A percentile compares a stretch with the other conserved stretches of the same genome.
Conservation (phyloP, 1,284 basidiomycete genomes). For the Sanghuangporus sanghuang region DNA sequence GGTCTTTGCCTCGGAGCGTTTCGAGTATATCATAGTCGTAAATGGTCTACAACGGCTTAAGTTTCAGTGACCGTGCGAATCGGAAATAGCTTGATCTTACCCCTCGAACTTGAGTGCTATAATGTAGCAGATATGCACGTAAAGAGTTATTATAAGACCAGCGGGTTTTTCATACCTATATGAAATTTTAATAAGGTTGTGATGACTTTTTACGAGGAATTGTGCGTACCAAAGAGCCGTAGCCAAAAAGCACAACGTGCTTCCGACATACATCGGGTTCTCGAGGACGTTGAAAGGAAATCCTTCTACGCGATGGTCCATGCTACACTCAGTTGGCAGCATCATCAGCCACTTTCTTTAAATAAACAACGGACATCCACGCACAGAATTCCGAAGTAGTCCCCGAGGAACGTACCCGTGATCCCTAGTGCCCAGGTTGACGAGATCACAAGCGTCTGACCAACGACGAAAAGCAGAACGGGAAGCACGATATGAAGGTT, state of each 20-base stretch:
- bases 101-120: conserved; percentile 86
- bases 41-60: conserved; percentile 50
- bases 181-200: conserved; percentile 2
- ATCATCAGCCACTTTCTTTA: not conserved
- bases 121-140: conserved; percentile 79
- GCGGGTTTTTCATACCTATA: conserved; percentile 77
- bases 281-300: conserved; percentile 95
- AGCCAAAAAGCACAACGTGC: conserved; percentile 81
- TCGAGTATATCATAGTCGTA: conserved; percentile 78
- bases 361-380: not conserved
- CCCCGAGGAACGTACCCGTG: conserved; percentile 92
- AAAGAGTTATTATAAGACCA: conserved; percentile 68
- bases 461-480: conserved; percentile 57
- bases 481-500: conserved; percentile 54
- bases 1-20: conserved; percentile 35
- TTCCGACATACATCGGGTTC: conserved; percentile 96
- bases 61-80: conserved; percentile 11
- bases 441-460: conserved; percentile 80
- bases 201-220: not conserved
- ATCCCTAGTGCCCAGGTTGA: conserved; percentile 91
- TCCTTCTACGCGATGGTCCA: conserved; percentile 80
- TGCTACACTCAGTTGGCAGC: conserved; percentile 27
- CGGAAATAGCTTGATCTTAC: conserved; percentile 38
- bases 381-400: conserved; percentile 94
- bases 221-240: conserved; percentile 72